A percentile compares a stretch with the other conserved stretches of the same genome.
phyloP scores from a whole-genome alignment of 2,329 filamentous ascomycete genomes.

The Penicillium hesseltinei region DNA sequence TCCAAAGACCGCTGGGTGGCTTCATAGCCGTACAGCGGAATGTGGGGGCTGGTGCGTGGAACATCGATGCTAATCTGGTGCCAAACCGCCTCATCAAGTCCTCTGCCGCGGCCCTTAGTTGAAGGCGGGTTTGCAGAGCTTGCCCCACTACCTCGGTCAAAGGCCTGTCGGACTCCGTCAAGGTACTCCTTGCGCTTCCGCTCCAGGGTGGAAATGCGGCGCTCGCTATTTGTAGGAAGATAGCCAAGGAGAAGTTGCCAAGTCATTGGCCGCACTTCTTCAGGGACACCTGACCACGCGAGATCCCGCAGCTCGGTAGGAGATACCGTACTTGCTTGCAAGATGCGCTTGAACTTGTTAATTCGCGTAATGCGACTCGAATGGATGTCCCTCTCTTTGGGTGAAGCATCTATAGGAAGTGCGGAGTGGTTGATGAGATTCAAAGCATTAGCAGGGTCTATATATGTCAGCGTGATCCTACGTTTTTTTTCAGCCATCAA shows the following conservation, averaged over 20 bases:
- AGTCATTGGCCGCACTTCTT: conserved; percentile 97
- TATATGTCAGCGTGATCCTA: conserved; percentile 4
- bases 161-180: conserved; percentile 75
- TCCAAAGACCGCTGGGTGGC: conserved; percentile 93
- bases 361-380: conserved; percentile 88
- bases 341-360: conserved; percentile 96
- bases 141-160: conserved; percentile 53
- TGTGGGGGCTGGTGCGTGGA: conserved; percentile 91
- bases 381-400: conserved; percentile 82
- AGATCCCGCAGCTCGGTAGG: conserved; percentile 77
- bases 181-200: conserved; percentile 95
- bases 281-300: conserved; percentile 91
- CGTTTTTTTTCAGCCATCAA: not conserved
- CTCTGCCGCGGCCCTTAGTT: conserved; percentile 60
- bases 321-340: conserved; percentile 88
- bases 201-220: conserved; percentile 84
- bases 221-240: conserved; percentile 92
- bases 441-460: conserved; percentile 82
- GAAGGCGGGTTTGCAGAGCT: conserved; percentile 44
- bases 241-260: conserved; percentile 97
- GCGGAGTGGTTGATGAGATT: conserved; percentile 89
- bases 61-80: conserved; percentile 99
- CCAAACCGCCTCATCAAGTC: conserved; percentile 96
- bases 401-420: conserved; percentile 67
- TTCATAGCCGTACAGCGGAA: conserved; percentile 92